These are phyloP conservation scores for Leccinum angustisporum DNA, from an alignment of 1,284 basidiomycete species.

Conservation along the genomic window DNA sequence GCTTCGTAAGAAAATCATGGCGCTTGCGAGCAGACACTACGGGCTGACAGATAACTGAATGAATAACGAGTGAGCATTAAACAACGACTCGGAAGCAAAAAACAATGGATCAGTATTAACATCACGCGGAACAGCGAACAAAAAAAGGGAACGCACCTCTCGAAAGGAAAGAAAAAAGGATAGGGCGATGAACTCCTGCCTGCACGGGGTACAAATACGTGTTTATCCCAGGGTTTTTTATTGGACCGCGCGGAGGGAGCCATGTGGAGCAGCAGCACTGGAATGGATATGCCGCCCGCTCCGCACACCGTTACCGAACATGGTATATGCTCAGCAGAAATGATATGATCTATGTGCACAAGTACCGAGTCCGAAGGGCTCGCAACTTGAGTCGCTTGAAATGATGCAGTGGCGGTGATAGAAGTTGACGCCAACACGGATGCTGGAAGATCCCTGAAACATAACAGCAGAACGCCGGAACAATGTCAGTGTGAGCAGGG, in stretches of 20 bases:
- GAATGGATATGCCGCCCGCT: background rate
- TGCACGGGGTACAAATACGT: background rate
- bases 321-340: background rate
- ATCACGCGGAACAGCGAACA: background rate
- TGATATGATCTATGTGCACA: background rate
- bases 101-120: background rate
- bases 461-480: background rate
- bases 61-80: background rate
- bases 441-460: background rate
- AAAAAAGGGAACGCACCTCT: background rate
- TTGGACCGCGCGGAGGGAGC: background rate
- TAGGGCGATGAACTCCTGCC: background rate
- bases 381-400: background rate
- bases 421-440: background rate
- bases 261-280: background rate
- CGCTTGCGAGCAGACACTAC: background rate
- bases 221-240: background rate
- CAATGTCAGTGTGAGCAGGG: background rate
- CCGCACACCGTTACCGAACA: background rate
- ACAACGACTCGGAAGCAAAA: background rate
- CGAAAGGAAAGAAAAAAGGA: background rate
- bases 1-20: slow-evolving; percentile 4
- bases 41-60: background rate
- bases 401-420: background rate
- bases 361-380: background rate